Evolutionary conservation across 306 rosid genomes (phyloP).

Genomic region (Quercus variabilis): DNA sequence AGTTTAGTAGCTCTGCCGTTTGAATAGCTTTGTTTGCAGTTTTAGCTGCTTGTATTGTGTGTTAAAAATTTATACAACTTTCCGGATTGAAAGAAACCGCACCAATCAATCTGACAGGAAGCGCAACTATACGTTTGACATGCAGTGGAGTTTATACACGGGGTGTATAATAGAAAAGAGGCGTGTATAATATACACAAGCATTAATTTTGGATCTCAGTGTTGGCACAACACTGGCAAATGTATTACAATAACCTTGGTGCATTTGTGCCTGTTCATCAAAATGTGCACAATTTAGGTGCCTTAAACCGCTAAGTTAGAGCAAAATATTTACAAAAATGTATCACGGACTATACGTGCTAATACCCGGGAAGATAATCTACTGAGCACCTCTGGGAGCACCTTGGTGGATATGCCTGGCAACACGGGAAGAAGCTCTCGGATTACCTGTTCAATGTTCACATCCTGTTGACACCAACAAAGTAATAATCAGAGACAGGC

Average conservation of each 20-base stretch:
- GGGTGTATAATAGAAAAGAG: too few relatives aligned
- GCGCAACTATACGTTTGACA: neutral
- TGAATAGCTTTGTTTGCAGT: too few relatives aligned
- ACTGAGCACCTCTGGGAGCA: constrained; percentile 78
- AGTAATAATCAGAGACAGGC: neutral
- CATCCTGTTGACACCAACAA: constrained; percentile 40
- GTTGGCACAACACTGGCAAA: neutral
- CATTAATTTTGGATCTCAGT: neutral
- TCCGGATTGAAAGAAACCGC: neutral
- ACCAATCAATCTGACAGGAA: neutral
- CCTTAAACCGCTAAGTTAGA: constrained; percentile 11
- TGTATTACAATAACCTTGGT: constrained; percentile 13
- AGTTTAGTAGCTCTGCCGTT: too few relatives aligned
- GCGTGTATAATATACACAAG: neutral
- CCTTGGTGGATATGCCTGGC: constrained; percentile 72
- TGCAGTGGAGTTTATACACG: neutral
- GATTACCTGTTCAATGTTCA: constrained; percentile 52
- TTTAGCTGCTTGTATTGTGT: too few relatives aligned
- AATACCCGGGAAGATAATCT: constrained; percentile 89
- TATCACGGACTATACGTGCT: constrained; percentile 78
- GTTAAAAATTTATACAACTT: neutral
- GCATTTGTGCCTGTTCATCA: constrained; percentile 16
- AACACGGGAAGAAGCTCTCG: constrained; percentile 88
- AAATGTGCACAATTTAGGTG: constrained; percentile 35
- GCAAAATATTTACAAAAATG: constrained; percentile 49